Evolutionary conservation across 192 early-diverging fungal genomes (phyloP).

Genomic region (Chytriomyces sp.): DNA sequence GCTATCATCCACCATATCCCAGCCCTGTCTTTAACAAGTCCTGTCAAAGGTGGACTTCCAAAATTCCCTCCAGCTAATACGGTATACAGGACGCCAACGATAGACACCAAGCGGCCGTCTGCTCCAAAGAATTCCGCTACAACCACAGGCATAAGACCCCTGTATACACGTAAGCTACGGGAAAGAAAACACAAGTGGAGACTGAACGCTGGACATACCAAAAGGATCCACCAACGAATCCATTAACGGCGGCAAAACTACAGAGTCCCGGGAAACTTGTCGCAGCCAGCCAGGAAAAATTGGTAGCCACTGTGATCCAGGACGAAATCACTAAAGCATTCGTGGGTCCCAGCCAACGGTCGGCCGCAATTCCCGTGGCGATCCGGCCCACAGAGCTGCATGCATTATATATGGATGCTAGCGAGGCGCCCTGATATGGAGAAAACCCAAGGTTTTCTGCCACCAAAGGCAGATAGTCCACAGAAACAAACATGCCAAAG

Average conservation of each 20-base stretch:
- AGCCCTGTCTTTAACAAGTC: not conserved
- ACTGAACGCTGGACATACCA: too few relatives aligned
- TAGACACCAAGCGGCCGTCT: slow-evolving; percentile 6
- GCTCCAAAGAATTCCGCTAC: slow-evolving; percentile 20
- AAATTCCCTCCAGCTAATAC: slow-evolving; percentile 26
- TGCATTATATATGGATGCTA: slow-evolving; percentile 65
- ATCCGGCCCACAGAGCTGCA: slow-evolving; percentile 66
- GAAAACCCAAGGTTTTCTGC: not conserved
- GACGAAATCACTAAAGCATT: slow-evolving; percentile 60
- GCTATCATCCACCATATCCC: slow-evolving; percentile 13
- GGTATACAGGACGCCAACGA: slow-evolving; percentile 22
- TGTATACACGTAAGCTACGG: too few relatives aligned
- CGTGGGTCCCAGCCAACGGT: slow-evolving; percentile 59
- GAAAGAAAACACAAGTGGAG: too few relatives aligned
- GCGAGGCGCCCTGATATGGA: not conserved
- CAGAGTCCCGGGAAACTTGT: slow-evolving; percentile 9
- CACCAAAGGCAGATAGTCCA: slow-evolving; percentile 3
- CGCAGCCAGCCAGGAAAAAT: slow-evolving; percentile 7
- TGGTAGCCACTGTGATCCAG: slow-evolving; percentile 17
- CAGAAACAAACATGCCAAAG: slow-evolving; percentile 14
- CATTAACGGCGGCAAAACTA: slow-evolving; percentile 45
- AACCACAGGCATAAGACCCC: slow-evolving; percentile 44
- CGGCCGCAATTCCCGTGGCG: slow-evolving; percentile 64
- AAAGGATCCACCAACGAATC: slow-evolving; percentile 19
- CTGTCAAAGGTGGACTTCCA: slow-evolving; percentile 21